Evolutionary conservation across 2,329 filamentous ascomycete genomes (phyloP).

Genomic region (Fonsecaea pugnacius): DNA sequence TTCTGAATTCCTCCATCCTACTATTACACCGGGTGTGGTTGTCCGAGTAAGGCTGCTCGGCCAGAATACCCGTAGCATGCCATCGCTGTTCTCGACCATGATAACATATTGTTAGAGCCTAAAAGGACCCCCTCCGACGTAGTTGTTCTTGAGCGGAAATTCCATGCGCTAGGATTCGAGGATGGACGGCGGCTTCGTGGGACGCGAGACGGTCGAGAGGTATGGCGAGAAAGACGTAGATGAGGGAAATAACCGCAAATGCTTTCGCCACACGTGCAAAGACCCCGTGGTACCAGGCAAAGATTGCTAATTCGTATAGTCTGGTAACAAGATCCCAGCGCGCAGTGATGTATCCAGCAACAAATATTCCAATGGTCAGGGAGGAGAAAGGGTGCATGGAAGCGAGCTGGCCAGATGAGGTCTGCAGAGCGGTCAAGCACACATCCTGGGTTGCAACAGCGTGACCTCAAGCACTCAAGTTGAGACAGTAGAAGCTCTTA

Average conservation of each 20-base stretch:
- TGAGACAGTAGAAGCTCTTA: not conserved
- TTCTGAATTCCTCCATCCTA: conserved; percentile 94
- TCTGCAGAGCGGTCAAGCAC: conserved; percentile 4
- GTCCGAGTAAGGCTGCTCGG: conserved; percentile 80
- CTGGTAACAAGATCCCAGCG: conserved; percentile 98
- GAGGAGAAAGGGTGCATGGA: conserved; percentile 95
- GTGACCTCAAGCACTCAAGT: not conserved
- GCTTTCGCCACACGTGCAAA: conserved; percentile 87
- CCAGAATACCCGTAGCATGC: conserved; percentile 98
- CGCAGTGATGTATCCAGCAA: conserved; percentile 98
- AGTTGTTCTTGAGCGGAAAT: conserved; percentile 96
- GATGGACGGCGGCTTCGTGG: conserved; percentile 75
- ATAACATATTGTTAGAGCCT: conserved; percentile 60
- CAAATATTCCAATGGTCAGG: conserved; percentile 95
- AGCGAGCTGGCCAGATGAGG: conserved; percentile 5
- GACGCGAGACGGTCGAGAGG: conserved; percentile 82
- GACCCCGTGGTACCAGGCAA: conserved; percentile 98
- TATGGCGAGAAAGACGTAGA: conserved; percentile 83
- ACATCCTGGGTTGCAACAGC: not conserved
- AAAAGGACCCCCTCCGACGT: conserved; percentile 92
- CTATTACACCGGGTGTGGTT: conserved; percentile 77
- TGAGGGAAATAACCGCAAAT: conserved; percentile 77
- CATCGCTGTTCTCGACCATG: conserved; percentile 70
- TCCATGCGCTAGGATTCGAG: conserved; percentile 74
- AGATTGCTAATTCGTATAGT: conserved; percentile 94